Conservation (phyloP, 176 grass and related monocot genomes). For the Thalia dealbata region DNA sequence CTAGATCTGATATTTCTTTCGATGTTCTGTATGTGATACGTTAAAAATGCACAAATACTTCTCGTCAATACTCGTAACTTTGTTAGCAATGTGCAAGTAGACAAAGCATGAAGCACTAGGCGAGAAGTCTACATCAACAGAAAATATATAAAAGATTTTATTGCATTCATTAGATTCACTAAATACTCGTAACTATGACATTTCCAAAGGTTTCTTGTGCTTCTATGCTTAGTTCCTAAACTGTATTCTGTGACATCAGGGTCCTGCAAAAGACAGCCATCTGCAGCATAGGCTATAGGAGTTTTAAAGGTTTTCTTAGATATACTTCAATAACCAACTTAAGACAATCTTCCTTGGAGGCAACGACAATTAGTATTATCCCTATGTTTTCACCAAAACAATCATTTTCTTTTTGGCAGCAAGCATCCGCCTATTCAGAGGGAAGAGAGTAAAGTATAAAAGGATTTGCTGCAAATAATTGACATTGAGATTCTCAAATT, state of each 20-base stretch:
- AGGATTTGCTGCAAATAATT: too few relatives aligned
- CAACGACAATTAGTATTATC: background rate
- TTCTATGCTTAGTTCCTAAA: background rate
- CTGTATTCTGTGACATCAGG: background rate
- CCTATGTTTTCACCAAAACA: background rate
- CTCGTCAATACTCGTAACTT: background rate
- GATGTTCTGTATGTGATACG: constrained; percentile 53
- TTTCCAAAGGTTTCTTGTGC: background rate
- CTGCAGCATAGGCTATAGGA: background rate
- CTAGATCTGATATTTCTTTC: constrained; percentile 96
- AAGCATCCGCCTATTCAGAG: background rate
- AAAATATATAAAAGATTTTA: background rate
- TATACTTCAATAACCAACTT: background rate
- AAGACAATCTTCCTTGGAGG: background rate
- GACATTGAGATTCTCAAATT: too few relatives aligned
- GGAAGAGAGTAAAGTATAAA: too few relatives aligned
- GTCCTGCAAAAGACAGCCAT: background rate
- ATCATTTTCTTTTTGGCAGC: background rate
- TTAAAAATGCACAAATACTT: background rate
- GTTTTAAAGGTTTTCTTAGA: background rate
- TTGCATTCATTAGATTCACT: background rate
- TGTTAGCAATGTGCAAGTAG: background rate
- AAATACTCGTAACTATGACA: background rate
- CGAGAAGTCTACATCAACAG: background rate
- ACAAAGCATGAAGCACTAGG: background rate